Evolutionary conservation across 2,329 filamentous ascomycete genomes (phyloP).

Genomic region (Aspergillus latus): DNA sequence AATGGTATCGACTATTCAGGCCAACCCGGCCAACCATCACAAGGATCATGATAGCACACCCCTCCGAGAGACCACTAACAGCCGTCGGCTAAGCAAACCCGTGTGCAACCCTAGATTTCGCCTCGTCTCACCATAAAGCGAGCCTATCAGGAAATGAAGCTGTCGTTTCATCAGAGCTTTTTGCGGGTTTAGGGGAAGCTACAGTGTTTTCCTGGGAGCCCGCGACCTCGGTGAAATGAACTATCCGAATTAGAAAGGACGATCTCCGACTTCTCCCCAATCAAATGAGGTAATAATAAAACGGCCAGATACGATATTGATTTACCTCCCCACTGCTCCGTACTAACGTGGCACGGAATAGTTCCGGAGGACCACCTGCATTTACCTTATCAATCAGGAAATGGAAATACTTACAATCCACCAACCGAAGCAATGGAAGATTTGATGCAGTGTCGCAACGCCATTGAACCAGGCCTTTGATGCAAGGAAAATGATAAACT

Average conservation of each 20-base stretch:
- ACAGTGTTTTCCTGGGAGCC: neutral
- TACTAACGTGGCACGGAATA: constrained; percentile 12
- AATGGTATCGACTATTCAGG: constrained; percentile 7
- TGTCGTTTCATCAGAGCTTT: constrained; percentile 2
- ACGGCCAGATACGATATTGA: constrained; percentile 7
- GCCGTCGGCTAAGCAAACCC: constrained; percentile 10
- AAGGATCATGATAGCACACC: constrained; percentile 12
- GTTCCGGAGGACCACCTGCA: constrained; percentile 12
- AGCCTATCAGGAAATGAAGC: constrained; percentile 7
- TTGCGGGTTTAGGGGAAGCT: constrained; percentile 11
- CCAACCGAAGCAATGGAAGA: constrained; percentile 6
- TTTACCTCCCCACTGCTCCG: constrained; percentile 3
- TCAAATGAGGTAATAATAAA: neutral
- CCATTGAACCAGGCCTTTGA: constrained; percentile 1
- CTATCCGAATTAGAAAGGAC: neutral
- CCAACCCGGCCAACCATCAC: too few species aligned
- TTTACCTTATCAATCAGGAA: constrained; percentile 19
- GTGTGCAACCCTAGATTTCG: constrained; percentile 20
- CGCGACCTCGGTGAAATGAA: neutral
- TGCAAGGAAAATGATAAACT: neutral
- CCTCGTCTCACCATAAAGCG: constrained; percentile 5
- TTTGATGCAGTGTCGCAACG: constrained; percentile 1
- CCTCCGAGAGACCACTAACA: constrained; percentile 11
- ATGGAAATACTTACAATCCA: constrained; percentile 10
- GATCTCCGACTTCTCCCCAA: neutral